Evolutionary conservation across 352 stramenopile genomes (phyloP).

Genomic region (Globisporangium echinulatum): DNA sequence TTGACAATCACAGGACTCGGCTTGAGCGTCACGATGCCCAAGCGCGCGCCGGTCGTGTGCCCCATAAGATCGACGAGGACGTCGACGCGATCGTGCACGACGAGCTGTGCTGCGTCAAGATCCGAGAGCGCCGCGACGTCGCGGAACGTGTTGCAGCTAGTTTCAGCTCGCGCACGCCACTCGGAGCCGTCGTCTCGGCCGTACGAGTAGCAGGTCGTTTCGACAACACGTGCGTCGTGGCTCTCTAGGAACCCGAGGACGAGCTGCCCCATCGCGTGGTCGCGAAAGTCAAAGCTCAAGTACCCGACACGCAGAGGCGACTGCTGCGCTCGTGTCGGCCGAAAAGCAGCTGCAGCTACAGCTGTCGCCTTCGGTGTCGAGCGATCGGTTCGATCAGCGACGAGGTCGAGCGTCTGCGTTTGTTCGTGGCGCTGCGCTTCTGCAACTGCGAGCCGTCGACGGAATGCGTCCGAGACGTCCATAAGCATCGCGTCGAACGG

Average conservation of each 20-base stretch:
- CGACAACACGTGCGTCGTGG: slow-evolving; percentile 44
- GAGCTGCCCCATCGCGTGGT: slow-evolving; percentile 92
- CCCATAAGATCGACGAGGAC: slow-evolving; percentile 90
- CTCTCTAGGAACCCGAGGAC: slow-evolving; percentile 77
- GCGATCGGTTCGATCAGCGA: slow-evolving; percentile 1
- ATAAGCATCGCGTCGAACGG: slow-evolving; percentile 75
- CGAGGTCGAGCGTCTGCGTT: slow-evolving; percentile 23
- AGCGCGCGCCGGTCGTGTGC: slow-evolving; percentile 79
- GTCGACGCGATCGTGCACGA: slow-evolving; percentile 59
- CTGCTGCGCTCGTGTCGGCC: slow-evolving; percentile 16
- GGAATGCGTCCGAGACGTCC: slow-evolving; percentile 34
- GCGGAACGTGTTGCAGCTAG: slow-evolving; percentile 45
- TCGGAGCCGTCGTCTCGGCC: slow-evolving; percentile 65
- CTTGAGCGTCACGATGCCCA: slow-evolving; percentile 50
- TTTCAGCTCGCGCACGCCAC: slow-evolving; percentile 50
- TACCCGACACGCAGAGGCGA: slow-evolving; percentile 72
- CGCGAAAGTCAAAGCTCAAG: slow-evolving; percentile 87
- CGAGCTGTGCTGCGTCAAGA: slow-evolving; percentile 41
- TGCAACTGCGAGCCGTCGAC: slow-evolving; percentile 36
- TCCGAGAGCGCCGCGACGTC: slow-evolving; percentile 52
- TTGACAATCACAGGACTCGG: slow-evolving; percentile 74
- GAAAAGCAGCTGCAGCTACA: not conserved
- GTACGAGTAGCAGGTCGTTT: slow-evolving; percentile 77
- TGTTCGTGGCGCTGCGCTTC: slow-evolving; percentile 30
- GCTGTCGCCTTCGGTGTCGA: not conserved